Base-by-base conservation (phyloP, 345 rosid species). In the Crucihimalaya himalaica region DNA sequence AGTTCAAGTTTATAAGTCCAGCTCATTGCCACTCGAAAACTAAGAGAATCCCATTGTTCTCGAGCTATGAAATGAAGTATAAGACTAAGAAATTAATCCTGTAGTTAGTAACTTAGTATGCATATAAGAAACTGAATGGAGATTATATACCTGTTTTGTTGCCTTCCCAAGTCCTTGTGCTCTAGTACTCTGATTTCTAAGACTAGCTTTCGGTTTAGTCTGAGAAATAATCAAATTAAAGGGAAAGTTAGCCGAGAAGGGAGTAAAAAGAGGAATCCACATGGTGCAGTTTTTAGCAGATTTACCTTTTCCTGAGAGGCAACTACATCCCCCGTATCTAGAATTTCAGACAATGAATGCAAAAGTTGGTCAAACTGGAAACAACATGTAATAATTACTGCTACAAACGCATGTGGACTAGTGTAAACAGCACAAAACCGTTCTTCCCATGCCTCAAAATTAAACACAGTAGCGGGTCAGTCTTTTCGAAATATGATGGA, bases 231-330 rank as follows among this genome's bases (percentile, higher is more conserved):
- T 21, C 1, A 23, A 55, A 64, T 43, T 42, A 29, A 76, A 63
- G 16, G 20, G 60, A 56, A 54, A 46, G 53, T 77, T 50, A 71
- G 63, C 31, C 0, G 14, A 56, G 40, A 32, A 64, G 16, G 10
- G 23, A 63, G 31, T 39, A 32, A 12, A 39, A 18, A 48, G 45
- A 64, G 34, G n/a, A 18, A 57, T 12, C 64, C 39, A 56, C 6
- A 27, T 4, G 53, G 39, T 66, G 40, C 60, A 48, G 25, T 57
- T 47, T 62, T 56, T 39, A 55, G 60, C 55, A 48, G 39, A 55
- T 65, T 61, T 73, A 92, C 99, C 92, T 86, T 86, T 55, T 80
- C 78, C 71, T 63, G 80, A 65, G 87, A 71, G 68, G 84, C 39
- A 63, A 13, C n/a, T 29, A 55, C 56, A 11, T 71, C 86, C 73